These are phyloP conservation scores for Saccharomyces paradoxus DNA, from an alignment of 805 yeast genomes.

Conservation along the genomic window DNA sequence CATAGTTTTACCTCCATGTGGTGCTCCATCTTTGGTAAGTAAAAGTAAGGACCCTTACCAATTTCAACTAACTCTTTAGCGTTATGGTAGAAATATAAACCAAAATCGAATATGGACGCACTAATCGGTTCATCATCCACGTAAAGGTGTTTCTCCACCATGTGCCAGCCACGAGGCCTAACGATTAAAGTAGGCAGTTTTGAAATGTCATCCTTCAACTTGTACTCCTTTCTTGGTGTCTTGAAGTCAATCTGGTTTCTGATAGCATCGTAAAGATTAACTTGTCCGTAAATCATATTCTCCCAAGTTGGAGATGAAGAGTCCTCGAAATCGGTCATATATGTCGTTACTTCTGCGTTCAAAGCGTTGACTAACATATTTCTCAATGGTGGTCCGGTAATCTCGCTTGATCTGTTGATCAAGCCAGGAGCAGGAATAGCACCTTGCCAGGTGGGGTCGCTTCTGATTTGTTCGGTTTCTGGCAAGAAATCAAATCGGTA, in stretches of 20 bases:
- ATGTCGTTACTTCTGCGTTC: conserved; percentile 70
- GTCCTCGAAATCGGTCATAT: conserved; percentile 83
- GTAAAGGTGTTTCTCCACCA: conserved; percentile 62
- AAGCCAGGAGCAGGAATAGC: conserved; percentile 64
- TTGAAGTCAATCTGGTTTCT: conserved; percentile 55
- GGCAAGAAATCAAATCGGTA: conserved; percentile 51
- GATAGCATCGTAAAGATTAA: conserved; percentile 66
- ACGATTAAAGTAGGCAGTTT: conserved; percentile 64
- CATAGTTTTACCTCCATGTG: conserved; percentile 74
- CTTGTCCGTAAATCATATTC: conserved; percentile 74
- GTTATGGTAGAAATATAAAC: conserved; percentile 68
- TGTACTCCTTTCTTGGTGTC: conserved; percentile 37
- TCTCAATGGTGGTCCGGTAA: conserved; percentile 80
- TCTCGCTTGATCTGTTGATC: conserved; percentile 68
- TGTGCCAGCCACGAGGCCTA: conserved; percentile 86
- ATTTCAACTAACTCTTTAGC: conserved; percentile 51
- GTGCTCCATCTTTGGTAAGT: conserved; percentile 81
- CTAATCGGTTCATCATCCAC: conserved; percentile 71
- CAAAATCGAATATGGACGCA: conserved; percentile 74
- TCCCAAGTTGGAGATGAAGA: conserved; percentile 80
- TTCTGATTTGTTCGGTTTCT: conserved; percentile 62
- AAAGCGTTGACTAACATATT: conserved; percentile 78
- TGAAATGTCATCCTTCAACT: conserved; percentile 39
- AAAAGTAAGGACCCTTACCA: conserved; percentile 76
- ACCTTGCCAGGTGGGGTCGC: conserved; percentile 70